Conservation (phyloP, 345 rosid species). For the Turritis glabra region DNA sequence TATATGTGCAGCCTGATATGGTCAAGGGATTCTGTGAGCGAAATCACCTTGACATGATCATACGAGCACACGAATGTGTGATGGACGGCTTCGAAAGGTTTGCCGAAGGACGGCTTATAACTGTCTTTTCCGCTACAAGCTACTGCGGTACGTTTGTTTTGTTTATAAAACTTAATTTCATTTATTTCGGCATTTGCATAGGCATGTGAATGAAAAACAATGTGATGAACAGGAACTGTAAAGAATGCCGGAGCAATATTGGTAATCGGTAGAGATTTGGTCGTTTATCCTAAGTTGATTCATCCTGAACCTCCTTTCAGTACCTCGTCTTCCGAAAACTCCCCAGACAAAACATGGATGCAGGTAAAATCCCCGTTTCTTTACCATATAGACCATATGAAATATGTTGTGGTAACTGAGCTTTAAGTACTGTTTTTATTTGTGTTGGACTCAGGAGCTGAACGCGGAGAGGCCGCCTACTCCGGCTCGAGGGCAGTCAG, state of each 20-base stretch:
- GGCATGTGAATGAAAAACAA: not conserved
- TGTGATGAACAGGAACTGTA: constrained; percentile 53
- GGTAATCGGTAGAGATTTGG: constrained; percentile 77
- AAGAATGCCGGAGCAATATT: constrained; percentile 93
- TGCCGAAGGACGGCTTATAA: constrained; percentile 88
- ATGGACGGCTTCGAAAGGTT: constrained; percentile 89
- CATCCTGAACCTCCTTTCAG: constrained; percentile 87
- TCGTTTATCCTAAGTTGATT: constrained; percentile 74
- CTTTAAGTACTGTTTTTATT: not conserved
- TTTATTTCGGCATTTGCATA: not conserved
- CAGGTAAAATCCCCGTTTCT: constrained; percentile 29
- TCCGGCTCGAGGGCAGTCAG: constrained; percentile 70
- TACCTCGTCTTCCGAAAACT: constrained; percentile 71
- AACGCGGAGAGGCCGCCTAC: constrained; percentile 75
- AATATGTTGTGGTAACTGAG: constrained; percentile 15
- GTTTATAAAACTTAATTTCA: not conserved
- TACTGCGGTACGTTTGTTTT: constrained; percentile 64
- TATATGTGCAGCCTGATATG: constrained; percentile 70
- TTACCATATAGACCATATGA: not conserved
- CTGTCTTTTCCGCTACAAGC: constrained; percentile 92
- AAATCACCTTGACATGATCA: constrained; percentile 68
- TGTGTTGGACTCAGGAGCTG: constrained; percentile 55
- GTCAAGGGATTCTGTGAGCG: constrained; percentile 71
- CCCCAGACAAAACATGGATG: constrained; percentile 69
- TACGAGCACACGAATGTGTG: constrained; percentile 92